phyloP scores from a whole-genome alignment of 345 rosid species.

The Eucalyptus grandis region DNA sequence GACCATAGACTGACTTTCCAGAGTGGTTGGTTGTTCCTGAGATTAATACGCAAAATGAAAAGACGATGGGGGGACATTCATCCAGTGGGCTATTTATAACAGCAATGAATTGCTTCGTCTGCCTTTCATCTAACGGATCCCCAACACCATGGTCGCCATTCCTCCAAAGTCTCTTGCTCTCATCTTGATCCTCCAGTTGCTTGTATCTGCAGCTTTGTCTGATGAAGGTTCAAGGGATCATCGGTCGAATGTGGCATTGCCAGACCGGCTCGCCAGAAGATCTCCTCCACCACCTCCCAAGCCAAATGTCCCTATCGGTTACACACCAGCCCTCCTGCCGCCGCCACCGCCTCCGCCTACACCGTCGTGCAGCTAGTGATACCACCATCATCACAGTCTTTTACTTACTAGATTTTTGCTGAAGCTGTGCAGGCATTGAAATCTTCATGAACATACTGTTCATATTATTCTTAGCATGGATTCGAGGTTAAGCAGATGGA shows the following conservation, averaged over 20 bases:
- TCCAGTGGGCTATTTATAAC: background rate
- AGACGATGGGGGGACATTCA: no score
- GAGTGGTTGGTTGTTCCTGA: background rate
- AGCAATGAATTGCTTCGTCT: background rate
- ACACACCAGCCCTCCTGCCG: no score
- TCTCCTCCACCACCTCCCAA: background rate
- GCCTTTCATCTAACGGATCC: background rate
- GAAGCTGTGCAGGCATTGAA: constrained; percentile 28
- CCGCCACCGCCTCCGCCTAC: no score
- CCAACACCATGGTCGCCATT: background rate
- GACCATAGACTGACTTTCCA: background rate
- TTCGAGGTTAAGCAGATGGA: background rate
- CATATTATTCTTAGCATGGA: background rate
- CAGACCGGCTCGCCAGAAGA: background rate
- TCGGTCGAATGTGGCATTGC: background rate
- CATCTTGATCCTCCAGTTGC: background rate
- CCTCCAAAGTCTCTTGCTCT: background rate
- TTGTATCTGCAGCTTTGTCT: background rate
- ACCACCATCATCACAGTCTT: background rate
- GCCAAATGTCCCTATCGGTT: background rate
- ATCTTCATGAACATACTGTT: background rate
- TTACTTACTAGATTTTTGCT: constrained; percentile 23
- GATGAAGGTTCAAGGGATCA: background rate
- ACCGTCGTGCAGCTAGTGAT: no score
- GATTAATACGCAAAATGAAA: background rate